Base-by-base conservation (phyloP, 148 eudicot species). In the Amaranthus palmeri region DNA sequence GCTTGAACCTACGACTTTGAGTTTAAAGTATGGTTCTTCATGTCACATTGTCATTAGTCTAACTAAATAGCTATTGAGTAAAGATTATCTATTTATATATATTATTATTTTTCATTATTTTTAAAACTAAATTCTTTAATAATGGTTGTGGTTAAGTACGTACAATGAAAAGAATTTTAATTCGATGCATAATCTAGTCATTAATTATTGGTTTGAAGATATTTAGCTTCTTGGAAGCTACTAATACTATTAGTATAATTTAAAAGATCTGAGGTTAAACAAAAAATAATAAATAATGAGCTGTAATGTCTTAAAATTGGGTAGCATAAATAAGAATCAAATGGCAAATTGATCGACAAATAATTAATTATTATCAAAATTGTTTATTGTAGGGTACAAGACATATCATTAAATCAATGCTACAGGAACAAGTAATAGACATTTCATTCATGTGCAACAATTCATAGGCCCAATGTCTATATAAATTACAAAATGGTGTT, bases 151-250 rank as follows among this genome's bases (percentile, higher is more conserved):
- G 14, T 60, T 3, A 49, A 57, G 47, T 15, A 47, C 47, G 49
- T 49, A 10, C 41, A 10, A 36, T 51, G 25, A 17, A 25, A 64
- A 54, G 40, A 40, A 52, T 49, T 25, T 52, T 10, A 25, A 25
- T 25, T 25, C 46, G 8, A 74, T 46, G 54, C 67, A 42, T 69
- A 76, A 74, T 74, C 71, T 57, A 15, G 12, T 44, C 75, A 70
- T 55, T 56, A 74, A 79, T 79, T 18, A 79, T 65, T 59, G 7
- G 9, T n/a, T 40, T 52, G 36, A 61, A 17, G 64, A 70, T 70
- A 48, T 57, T 10, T 50, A 12, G 58, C 75, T 79, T 79, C 82
- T 63, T 74, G 75, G 78, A 66, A 65, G 55, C 54, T 79, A 70
- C 82, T 62, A 0, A 17, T 17, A 42, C 17, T 43, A 50, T 64